Evolutionary conservation across 257 asterid genomes (phyloP), one percentile per base, ranked within the genome.

Genomic region (Echites panduratus): DNA sequence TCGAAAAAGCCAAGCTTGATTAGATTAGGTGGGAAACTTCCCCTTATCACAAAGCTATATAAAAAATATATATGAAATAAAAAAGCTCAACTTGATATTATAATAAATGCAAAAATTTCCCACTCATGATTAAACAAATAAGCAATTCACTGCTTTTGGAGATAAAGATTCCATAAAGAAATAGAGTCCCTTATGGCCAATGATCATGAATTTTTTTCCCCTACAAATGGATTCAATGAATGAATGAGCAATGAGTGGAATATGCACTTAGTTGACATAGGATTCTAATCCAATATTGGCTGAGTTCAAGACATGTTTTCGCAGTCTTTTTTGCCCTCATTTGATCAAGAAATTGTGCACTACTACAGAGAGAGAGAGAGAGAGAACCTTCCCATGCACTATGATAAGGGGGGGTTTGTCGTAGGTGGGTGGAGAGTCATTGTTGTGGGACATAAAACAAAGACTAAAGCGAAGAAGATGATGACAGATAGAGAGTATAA

Each of bases 341-440:
- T 66, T 52, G n/a, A 68, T 26, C 24, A 68, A 59, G 20, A 20
- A 17, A 73, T n/a, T n/a, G 73, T 68, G 74, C 71, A 79, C 70
- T 72, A 68, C 62, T n/a, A n/a, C n/a, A n/a, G n/a, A n/a, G n/a
- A n/a, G n/a, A n/a, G n/a, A n/a, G n/a, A n/a, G n/a, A 71, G 71
- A 80, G 48, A 63, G 86, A 88, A 82, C 68, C 79, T 88, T 83
- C 81, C 83, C 88, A 83, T n/a, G n/a, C n/a, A n/a, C 80, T 85
- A 72, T 72, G 19, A 66, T 27, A 52, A 48, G 78, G 78, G 1
- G 4, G n/a, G n/a, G n/a, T 11, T 40, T 45, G 79, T 76, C 79
- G 56, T 73, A 79, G 70, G 64, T 81, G 74, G 79, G 85, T 64
- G 72, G 61, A 54, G 54, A 56, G 76, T 68, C 74, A 45, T 73